Evolutionary conservation across 768 basidiomycete species (phyloP).

Genomic region (Boletus sp.): DNA sequence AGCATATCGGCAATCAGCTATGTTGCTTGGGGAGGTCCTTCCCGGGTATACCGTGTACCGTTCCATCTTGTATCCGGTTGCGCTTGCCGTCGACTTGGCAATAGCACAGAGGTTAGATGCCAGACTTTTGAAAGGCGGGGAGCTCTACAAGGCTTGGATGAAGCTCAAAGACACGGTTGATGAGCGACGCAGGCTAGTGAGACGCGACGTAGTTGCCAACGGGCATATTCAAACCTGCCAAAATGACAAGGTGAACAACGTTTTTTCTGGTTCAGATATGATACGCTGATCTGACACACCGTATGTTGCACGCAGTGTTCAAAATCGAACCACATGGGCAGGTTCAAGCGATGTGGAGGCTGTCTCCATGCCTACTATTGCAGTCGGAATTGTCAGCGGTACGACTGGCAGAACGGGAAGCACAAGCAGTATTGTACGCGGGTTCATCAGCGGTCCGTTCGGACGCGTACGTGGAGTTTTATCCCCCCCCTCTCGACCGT

Average conservation of each 20-base stretch:
- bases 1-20: conserved; percentile 1
- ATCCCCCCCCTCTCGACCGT: background rate
- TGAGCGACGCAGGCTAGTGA: conserved; percentile 19
- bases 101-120: conserved; percentile 7
- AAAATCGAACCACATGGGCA: conserved; percentile 12
- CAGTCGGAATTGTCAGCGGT: conserved; percentile 23
- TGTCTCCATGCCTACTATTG: conserved; percentile 32
- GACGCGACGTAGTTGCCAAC: conserved; percentile 11
- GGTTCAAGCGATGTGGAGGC: conserved; percentile 26
- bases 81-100: conserved; percentile 7
- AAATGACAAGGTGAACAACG: conserved; percentile 16
- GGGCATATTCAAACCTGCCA: conserved; percentile 27
- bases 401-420: conserved; percentile 26
- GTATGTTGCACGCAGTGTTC: conserved; percentile 16
- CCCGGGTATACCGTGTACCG: conserved; percentile 26
- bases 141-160: conserved; percentile 23
- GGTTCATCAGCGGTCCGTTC: conserved; percentile 19
- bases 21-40: conserved; percentile 18
- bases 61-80: conserved; percentile 18
- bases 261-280: background rate
- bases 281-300: background rate
- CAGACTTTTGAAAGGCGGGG: conserved; percentile 11
- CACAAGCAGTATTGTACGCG: conserved; percentile 27
- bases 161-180: conserved; percentile 17
- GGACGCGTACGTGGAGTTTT: conserved; percentile 11